Base-by-base conservation (phyloP, 371 early-diverging fungal genomes). In the Actinomortierella wolfii region DNA sequence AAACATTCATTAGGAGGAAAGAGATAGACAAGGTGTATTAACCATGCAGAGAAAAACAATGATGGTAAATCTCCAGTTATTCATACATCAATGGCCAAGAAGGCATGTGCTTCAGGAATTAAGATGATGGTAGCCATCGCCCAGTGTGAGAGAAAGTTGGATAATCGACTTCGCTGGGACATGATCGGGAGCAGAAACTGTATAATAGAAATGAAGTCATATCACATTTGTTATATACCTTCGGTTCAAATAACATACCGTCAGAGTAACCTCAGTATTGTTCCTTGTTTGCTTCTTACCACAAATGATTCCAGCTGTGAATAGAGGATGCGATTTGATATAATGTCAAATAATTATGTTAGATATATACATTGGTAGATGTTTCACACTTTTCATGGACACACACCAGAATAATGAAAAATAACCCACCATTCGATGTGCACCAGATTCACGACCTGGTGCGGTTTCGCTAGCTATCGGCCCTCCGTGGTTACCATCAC, bases 61-160 rank as follows among this genome's bases (percentile, higher is more conserved):
- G n/a, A n/a, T n/a, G n/a, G n/a, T n/a, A n/a, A n/a, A n/a, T n/a
- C n/a, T n/a, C n/a, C n/a, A n/a, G n/a, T n/a, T n/a, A n/a, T n/a
- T n/a, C 61, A 23, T 60, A 67, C 67, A 47, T 67, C 67, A 0
- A 59, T 53, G 18, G 60, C 45, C 1, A 68, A 51, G 24, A 68
- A 54, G 4, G 59, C 56, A 17, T 68, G 68, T 0, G 63, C 62
- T 14, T 68, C 63, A 4, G 68, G 68, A n/a, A 41, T 62, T 5
- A 68, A 55, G 24, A 68, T 61, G 6, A 68, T 17, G 0, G 68
- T 68, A 9, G 56, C 28, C 68, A 68, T 68, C 51, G 48, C 61
- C 68, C 68, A 68, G 21, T 68, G 63, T 9, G 63, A 62, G 8
- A 68, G 46, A 13, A 61, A 18, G 20, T 34, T 43, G 2, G 44